Base-by-base conservation (phyloP, 192 early-diverging fungal genomes). In the Backusella luteola region DNA sequence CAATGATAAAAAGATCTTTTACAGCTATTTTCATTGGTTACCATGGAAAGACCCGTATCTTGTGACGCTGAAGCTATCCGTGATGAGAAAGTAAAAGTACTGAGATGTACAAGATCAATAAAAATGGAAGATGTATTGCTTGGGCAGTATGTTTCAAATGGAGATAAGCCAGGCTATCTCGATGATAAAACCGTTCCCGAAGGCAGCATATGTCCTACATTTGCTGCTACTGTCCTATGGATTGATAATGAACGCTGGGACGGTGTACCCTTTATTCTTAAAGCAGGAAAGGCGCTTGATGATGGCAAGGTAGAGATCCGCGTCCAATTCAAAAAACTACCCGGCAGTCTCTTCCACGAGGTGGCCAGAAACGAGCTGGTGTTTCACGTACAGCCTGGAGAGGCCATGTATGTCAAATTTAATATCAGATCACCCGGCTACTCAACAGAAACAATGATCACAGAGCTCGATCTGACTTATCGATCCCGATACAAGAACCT, bases 391-490 rank as follows among this genome's bases (percentile, higher is more conserved):
- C 95, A 97, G 73, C 98, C 98, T 6, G 89, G 92, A 52, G 98
- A 99, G 81, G 93, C 96, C 6, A 91, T 99, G 15, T 97, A 98
- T 84, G 93, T 98, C 87, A 99, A 99, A 85, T 92, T 96, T 78
- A 95, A 93, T 83, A 96, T 94, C 90, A 99, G 98, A 85, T 90
- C 92, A 69, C 97, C 94, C 6, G 98, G 98, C 6, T 88, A 97
- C 63, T 94, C 94, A 1, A 88, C 90, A 82, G 88, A 93, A 69
- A 90, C 94, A 71, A 91, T 92, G 72, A 93, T 95, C 78, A 94
- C 96, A n/a, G 98, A 99, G 84, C 89, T 99, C 17, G 97, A 99
- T 79, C 86, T 99, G 69, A 93, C 94, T 6, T 99, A 99, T 88
- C 85, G 91, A 71, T 90, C 88, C 78, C 91, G 98, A 53, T 99